Conservation (phyloP, 2,329 filamentous ascomycete species). For the Penicillium paneum region DNA sequence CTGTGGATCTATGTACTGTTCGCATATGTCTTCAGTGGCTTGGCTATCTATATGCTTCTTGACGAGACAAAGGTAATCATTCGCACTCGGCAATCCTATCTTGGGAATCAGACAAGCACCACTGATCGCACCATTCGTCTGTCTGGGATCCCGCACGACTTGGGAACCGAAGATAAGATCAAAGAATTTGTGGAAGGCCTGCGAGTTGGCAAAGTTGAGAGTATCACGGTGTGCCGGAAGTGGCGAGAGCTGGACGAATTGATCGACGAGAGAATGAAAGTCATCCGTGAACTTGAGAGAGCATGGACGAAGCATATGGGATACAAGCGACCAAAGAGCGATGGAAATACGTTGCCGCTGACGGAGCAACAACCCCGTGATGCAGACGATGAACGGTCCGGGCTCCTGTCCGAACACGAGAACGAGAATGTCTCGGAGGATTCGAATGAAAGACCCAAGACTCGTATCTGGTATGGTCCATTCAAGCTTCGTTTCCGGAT, state of each 20-base stretch:
- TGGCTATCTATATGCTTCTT: constrained; percentile 80
- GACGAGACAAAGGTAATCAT: constrained; percentile 83
- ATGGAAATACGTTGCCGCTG: constrained; percentile 45
- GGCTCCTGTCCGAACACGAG: constrained; percentile 53
- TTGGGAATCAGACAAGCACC: constrained; percentile 90
- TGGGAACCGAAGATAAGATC: constrained; percentile 78
- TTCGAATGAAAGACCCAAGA: constrained; percentile 58
- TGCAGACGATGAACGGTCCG: constrained; percentile 57
- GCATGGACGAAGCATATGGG: constrained; percentile 77
- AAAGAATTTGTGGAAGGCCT: constrained; percentile 83
- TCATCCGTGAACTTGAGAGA: constrained; percentile 73
- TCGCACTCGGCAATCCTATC: constrained; percentile 79
- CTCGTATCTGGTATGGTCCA: constrained; percentile 74
- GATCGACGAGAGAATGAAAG: constrained; percentile 62
- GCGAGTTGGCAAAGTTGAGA: constrained; percentile 84
- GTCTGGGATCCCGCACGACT: constrained; percentile 76
- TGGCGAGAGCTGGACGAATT: constrained; percentile 79
- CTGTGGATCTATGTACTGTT: constrained; percentile 95
- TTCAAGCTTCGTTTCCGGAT: constrained; percentile 67
- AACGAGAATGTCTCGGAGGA: constrained; percentile 46
- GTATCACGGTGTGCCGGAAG: constrained; percentile 78
- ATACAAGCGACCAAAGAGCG: constrained; percentile 50
- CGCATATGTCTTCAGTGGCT: constrained; percentile 81
- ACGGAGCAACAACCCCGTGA: constrained; percentile 48
- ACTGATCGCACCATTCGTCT: constrained; percentile 91